Percentiles rank a stretch among this genome's conserved stretches.
Evolutionary conservation across 345 rosid genomes (phyloP).

Genomic region (Eucalyptus regnans): DNA sequence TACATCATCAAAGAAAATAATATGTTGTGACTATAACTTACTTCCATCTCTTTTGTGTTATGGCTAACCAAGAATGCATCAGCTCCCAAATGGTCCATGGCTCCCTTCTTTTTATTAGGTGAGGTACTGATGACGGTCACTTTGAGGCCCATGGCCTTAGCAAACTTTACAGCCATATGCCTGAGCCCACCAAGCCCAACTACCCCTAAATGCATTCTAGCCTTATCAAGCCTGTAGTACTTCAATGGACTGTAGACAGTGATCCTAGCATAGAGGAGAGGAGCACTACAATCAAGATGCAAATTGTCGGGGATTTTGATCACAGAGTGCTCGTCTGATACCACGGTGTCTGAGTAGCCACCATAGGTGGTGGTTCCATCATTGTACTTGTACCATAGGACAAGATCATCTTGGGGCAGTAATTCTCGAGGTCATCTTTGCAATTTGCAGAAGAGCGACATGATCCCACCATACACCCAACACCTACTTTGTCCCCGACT

Average conservation of each 20-base stretch:
- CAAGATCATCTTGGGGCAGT: background rate
- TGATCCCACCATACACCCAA: slow-evolving; percentile 22
- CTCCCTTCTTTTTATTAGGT: slow-evolving; percentile 23
- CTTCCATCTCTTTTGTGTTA: slow-evolving; percentile 21
- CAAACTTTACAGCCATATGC: slow-evolving; percentile 37
- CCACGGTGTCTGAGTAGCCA: slow-evolving; percentile 34
- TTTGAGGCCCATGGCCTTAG: slow-evolving; percentile 29
- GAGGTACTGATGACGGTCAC: slow-evolving; percentile 37
- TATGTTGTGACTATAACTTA: too few relatives aligned
- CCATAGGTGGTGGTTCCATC: slow-evolving; percentile 21
- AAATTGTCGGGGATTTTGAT: slow-evolving; percentile 34
- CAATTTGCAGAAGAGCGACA: slow-evolving; percentile 4
- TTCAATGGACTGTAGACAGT: slow-evolving; percentile 57
- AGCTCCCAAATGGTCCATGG: slow-evolving; percentile 22
- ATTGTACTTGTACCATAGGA: background rate
- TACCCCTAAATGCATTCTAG: slow-evolving; percentile 14
- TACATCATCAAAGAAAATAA: background rate
- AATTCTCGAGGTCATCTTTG: background rate
- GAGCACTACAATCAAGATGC: slow-evolving; percentile 42
- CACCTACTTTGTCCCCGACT: slow-evolving; percentile 25
- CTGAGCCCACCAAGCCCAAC: slow-evolving; percentile 23
- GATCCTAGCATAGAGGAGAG: slow-evolving; percentile 55
- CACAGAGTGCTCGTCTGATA: slow-evolving; percentile 33
- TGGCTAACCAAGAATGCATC: slow-evolving; percentile 24
- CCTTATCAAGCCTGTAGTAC: slow-evolving; percentile 19